phyloP scores from a whole-genome alignment of 2,329 filamentous ascomycete species.

The Cadophora gregata region DNA sequence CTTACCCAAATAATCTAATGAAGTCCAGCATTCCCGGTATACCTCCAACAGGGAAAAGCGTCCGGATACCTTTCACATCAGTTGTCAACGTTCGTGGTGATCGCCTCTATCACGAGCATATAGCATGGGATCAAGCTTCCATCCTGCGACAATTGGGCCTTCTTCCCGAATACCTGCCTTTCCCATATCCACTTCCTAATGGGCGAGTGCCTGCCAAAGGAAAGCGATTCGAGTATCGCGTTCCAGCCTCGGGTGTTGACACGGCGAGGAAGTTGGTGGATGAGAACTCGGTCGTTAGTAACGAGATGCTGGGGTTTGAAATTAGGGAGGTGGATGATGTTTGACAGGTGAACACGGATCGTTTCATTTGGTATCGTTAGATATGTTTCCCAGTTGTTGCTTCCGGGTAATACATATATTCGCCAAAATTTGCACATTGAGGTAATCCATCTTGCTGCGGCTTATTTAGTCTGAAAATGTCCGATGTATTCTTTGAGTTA shows the following conservation, averaged over 20 bases:
- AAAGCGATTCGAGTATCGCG: conserved; percentile 57
- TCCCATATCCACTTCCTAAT: conserved; percentile 55
- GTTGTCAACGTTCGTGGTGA: conserved; percentile 73
- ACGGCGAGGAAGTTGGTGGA: conserved; percentile 55
- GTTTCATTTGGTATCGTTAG: background rate
- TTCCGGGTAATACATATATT: no score
- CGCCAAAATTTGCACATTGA: no score
- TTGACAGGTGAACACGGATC: background rate
- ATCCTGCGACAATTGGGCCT: conserved; percentile 66
- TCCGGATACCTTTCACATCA: conserved; percentile 67
- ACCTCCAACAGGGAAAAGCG: conserved; percentile 54
- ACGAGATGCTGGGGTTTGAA: conserved; percentile 54
- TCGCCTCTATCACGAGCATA: conserved; percentile 72
- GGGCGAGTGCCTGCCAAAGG: conserved; percentile 43
- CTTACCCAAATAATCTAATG: background rate
- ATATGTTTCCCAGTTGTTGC: no score
- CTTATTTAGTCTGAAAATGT: no score
- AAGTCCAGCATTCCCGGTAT: conserved; percentile 25
- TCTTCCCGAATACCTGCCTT: conserved; percentile 48
- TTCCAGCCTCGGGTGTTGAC: conserved; percentile 66
- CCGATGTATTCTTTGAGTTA: no score
- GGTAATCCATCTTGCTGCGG: no score
- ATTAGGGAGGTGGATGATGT: conserved; percentile 43
- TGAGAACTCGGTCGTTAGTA: conserved; percentile 58
- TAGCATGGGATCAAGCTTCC: conserved; percentile 72